These are phyloP conservation scores for Hygrocybe punicea DNA, from an alignment of 768 basidiomycete species.

Conservation along the genomic window DNA sequence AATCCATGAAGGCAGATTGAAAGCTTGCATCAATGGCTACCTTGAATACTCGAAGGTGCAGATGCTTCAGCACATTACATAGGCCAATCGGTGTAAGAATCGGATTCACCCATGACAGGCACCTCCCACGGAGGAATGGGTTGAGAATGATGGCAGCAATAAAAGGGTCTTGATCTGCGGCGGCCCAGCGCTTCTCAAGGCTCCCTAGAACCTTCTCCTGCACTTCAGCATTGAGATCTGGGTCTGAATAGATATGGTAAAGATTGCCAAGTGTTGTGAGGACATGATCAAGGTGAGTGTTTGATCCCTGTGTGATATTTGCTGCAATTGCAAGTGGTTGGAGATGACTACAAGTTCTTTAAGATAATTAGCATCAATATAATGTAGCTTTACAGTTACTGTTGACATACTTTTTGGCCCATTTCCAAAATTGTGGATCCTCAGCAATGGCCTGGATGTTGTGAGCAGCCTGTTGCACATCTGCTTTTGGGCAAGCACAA, in stretches of 20 bases:
- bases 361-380: not conserved
- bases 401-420: conserved; percentile 13
- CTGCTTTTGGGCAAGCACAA: conserved; percentile 8
- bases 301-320: conserved; percentile 22
- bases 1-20: not conserved
- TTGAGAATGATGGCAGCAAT: conserved; percentile 30
- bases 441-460: conserved; percentile 9
- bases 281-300: conserved; percentile 14
- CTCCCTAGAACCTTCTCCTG: conserved; percentile 12
- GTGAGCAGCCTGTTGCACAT: not conserved
- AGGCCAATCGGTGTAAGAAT: conserved; percentile 2
- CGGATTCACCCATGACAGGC: not conserved
- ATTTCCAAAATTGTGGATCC: not conserved
- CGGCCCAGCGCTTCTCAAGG: conserved; percentile 26
- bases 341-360: conserved; percentile 12
- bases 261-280: conserved; percentile 24
- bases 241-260: conserved; percentile 17
- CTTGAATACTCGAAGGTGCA: conserved; percentile 11
- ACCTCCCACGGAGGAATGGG: conserved; percentile 15
- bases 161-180: conserved; percentile 30
- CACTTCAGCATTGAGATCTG: conserved; percentile 15
- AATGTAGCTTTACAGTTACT: not conserved
- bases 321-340: conserved; percentile 28
- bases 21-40: conserved; percentile 7
- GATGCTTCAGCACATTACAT: conserved; percentile 4